A percentile compares a stretch with the other conserved stretches of the same genome.
These are phyloP conservation scores for Bertia moriformis DNA, from an alignment of 2,329 filamentous ascomycete genomes.

Conservation along the genomic window DNA sequence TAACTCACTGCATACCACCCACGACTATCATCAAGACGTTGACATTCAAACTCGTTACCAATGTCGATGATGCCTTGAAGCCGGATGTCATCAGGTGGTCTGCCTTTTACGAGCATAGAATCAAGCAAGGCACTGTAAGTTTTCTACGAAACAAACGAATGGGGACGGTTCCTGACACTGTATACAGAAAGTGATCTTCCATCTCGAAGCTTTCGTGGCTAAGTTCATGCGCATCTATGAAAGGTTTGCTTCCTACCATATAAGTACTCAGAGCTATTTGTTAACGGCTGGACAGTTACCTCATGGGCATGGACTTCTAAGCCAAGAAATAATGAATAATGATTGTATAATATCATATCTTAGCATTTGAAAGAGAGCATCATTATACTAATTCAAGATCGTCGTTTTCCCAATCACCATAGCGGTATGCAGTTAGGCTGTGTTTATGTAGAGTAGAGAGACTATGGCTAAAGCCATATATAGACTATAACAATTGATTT, in stretches of 20 bases:
- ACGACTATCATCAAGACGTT: conserved; percentile 88
- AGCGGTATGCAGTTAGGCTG: no score
- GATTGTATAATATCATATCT: conserved; percentile 1
- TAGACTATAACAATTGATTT: no score
- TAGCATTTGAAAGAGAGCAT: no score
- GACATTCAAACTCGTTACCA: conserved; percentile 78
- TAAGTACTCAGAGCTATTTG: no score
- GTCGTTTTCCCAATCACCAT: no score
- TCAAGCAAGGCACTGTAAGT: conserved; percentile 58
- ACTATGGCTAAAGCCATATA: no score
- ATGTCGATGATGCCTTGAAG: conserved; percentile 80
- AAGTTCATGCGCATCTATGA: conserved; percentile 97
- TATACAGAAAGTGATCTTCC: conserved; percentile 74
- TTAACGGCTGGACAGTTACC: conserved; percentile 25
- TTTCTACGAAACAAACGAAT: not conserved
- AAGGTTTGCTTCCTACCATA: conserved; percentile 28
- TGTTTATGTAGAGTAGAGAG: no score
- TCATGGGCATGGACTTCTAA: conserved; percentile 59
- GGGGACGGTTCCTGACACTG: not conserved
- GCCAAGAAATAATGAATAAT: not conserved
- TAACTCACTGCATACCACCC: conserved; percentile 92
- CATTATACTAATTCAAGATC: no score
- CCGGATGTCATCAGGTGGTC: conserved; percentile 89
- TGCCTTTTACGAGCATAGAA: conserved; percentile 90
- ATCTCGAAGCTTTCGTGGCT: conserved; percentile 92